These are phyloP conservation scores for Beauveria australis DNA, from an alignment of 2,329 filamentous ascomycete genomes.

Conservation along the genomic window DNA sequence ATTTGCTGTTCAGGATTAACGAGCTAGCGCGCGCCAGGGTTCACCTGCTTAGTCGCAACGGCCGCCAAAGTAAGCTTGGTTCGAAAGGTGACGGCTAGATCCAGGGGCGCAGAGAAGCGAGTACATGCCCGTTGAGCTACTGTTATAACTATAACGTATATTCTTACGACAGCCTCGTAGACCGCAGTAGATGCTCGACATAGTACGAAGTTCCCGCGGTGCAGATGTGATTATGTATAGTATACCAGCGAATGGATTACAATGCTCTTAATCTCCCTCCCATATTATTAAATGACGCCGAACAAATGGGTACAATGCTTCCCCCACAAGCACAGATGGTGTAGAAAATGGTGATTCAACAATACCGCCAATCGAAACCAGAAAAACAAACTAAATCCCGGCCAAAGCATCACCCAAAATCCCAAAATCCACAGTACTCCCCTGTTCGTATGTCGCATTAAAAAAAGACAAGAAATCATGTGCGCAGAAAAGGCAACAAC, in stretches of 20 bases:
- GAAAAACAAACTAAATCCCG: neutral
- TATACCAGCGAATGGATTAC: constrained; percentile 1
- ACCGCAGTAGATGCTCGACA: neutral
- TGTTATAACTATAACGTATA: too few relatives aligned
- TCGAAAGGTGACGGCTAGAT: too few relatives aligned
- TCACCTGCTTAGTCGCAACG: too few relatives aligned
- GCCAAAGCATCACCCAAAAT: neutral
- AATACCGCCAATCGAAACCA: neutral
- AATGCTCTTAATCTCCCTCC: neutral
- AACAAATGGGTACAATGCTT: neutral
- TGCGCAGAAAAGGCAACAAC: neutral
- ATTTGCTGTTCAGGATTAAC: neutral
- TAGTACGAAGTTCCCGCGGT: neutral
- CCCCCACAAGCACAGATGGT: neutral
- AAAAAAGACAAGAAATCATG: neutral
- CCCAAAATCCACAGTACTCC: constrained; percentile 6
- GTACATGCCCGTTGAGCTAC: too few relatives aligned
- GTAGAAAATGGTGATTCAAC: neutral
- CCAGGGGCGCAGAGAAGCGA: too few relatives aligned
- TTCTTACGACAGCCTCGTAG: neutral
- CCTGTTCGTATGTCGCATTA: neutral
- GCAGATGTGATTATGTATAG: neutral
- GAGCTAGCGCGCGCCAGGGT: neutral
- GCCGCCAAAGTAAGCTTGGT: too few relatives aligned
- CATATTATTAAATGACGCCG: neutral